Base-by-base conservation (phyloP, 257 asterid species). In the Penstemon eatonii region DNA sequence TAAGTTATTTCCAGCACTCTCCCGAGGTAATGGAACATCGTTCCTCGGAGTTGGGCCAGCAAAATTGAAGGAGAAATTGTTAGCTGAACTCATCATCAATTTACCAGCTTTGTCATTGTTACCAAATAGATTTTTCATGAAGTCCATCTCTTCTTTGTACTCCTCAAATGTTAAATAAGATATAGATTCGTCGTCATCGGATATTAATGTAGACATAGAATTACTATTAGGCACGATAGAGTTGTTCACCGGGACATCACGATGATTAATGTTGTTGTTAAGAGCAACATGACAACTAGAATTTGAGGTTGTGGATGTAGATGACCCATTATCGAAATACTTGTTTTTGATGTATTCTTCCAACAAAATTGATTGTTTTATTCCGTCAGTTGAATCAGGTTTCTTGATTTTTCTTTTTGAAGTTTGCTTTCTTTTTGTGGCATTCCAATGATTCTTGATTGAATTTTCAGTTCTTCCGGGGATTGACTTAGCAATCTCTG, bases 381-480 rank as follows among this genome's bases (percentile, higher is more conserved):
- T 54, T 18, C 70, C 82, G 8, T 53, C 63, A 1, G 50, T 72
- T 49, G 43, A 64, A 25, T 67, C 67, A 2, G 76, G 59, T 62
- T 67, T 86, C 64, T 71, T 78, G 66, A 68, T 65, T 60, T 75
- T 83, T 55, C 78, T 83, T 69, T 72, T 81, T 0, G 96, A 74
- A 63, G 68, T 67, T 63, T 79, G 90, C 67, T 80, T 89, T 54
- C 96, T 81, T 41, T 78, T 82, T 4, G 90, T 84, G 38, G 94
- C 86, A 78, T 92, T 86, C 96, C 98, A 92, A 18, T 89, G 98
- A 52, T 92, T 92, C 71, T 92, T 92, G 7, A 92, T 88, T 5
- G 96, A 77, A 37, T 92, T 92, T 77, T 91, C 96, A 25, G 91
- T 85, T 70, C 98, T 77, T 13, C 90, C 98, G 0, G 88, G 90